Evolutionary conservation across 148 eudicot genomes (phyloP), one percentile per base, ranked within the genome.

Genomic region (Dysphania ambrosioides): DNA sequence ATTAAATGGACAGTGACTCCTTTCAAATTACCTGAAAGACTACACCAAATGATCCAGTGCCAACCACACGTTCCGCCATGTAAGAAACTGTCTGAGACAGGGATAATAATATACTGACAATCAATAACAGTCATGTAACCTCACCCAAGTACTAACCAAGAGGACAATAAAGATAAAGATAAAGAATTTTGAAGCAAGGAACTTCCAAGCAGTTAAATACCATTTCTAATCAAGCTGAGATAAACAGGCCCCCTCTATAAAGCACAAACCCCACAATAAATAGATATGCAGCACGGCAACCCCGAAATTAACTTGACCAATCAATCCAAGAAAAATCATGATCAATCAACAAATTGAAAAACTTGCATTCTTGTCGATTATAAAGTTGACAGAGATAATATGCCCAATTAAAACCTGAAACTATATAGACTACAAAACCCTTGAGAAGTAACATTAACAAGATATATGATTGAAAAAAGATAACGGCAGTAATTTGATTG

Each of bases 11-110:
- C 29, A 72, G 13, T 8, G 51, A 72, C 32, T 16, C 27, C 26
- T 69, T n/a, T 59, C 63, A 47, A 58, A 30, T 76, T 84, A 93
- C 98, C 97, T 91, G 95, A 76, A 74, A 94, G 67, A 94, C 98
- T 56, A 90, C 96, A 73, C 98, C 98, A 80, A 94, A 94, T 47
- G 98, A 89, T 79, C 98, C 98, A 74, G 96, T 91, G 41, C 98
- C 98, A 30, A 94, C 98, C 77, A 94, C 97, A 75, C 96, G 96
- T 72, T 94, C 98, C 8, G 98, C 97, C 91, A 88, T 86, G 79
- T 88, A 94, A 63, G 97, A 90, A 80, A 91, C 73, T 62, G 93
- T 90, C 98, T 94, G 89, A 9, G 56, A 72, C 70, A 79, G 51
- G 66, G 47, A 34, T 1, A 68, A 66, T 10, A 67, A 73, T 15